Conservation (phyloP, 2,329 filamentous ascomycete genomes). For the Hysterium pulicare region DNA sequence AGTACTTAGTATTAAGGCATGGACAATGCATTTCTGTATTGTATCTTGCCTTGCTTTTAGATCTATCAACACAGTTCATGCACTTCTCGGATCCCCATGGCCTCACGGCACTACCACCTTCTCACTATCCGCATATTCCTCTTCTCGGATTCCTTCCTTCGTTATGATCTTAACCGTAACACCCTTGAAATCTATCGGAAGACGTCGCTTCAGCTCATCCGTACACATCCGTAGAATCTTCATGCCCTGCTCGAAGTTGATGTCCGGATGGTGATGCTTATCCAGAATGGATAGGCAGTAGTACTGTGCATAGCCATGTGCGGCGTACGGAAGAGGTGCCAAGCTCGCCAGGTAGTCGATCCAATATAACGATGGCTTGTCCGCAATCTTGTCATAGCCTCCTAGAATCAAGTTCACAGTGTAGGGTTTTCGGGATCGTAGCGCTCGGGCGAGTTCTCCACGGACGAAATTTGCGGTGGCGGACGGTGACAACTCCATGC, state of each 20-base stretch:
- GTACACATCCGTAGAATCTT: constrained; percentile 93
- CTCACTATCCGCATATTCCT: constrained; percentile 81
- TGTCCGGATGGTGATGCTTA: constrained; percentile 97
- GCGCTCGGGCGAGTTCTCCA: constrained; percentile 82
- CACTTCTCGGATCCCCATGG: background rate
- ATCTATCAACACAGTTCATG: too few relatives aligned
- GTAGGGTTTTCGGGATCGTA: constrained; percentile 91
- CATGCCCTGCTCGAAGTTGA: constrained; percentile 81
- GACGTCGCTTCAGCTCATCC: constrained; percentile 91
- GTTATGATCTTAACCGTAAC: constrained; percentile 91
- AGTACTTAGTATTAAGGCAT: too few relatives aligned
- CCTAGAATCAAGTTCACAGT: constrained; percentile 95
- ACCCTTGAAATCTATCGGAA: constrained; percentile 99
- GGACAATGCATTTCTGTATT: too few relatives aligned
- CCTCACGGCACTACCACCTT: constrained; percentile 60
- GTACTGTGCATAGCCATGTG: constrained; percentile 96
- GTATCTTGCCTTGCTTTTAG: too few relatives aligned
- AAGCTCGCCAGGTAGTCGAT: constrained; percentile 91
- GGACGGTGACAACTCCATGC: constrained; percentile 82
- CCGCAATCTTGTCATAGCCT: constrained; percentile 86
- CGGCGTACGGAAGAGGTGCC: constrained; percentile 87
- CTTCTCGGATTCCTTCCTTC: constrained; percentile 84
- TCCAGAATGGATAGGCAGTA: constrained; percentile 97
- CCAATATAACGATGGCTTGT: constrained; percentile 93
- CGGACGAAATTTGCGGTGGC: constrained; percentile 92